Evolutionary conservation across 148 eudicot genomes (phyloP).

Genomic region (Pharnaceum exiguum): DNA sequence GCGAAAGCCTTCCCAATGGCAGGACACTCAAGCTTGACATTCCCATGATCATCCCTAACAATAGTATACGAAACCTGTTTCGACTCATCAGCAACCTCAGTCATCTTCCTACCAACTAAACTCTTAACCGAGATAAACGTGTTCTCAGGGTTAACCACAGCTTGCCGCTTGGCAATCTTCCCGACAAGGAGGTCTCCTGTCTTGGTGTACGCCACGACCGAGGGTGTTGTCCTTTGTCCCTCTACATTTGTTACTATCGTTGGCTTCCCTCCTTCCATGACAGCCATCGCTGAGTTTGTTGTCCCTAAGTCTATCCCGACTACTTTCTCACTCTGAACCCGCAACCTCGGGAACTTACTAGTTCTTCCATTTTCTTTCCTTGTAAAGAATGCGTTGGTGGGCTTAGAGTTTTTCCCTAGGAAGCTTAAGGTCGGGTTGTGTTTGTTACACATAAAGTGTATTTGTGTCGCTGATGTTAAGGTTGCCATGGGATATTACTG

Average conservation of each 20-base stretch:
- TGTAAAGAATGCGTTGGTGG: slow-evolving; percentile 4
- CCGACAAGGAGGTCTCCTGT: slow-evolving; percentile 53
- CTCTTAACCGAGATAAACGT: slow-evolving; percentile 43
- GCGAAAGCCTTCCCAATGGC: slow-evolving; percentile 57
- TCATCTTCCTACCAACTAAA: slow-evolving; percentile 38
- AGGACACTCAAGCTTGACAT: slow-evolving; percentile 70
- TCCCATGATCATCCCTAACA: slow-evolving; percentile 62
- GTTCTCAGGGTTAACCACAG: slow-evolving; percentile 42
- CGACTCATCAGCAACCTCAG: slow-evolving; percentile 62
- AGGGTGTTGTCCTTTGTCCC: slow-evolving; percentile 73
- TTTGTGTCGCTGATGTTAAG: slow-evolving; percentile 17
- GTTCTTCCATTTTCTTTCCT: background rate
- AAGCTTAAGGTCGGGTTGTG: background rate
- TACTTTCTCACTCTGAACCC: slow-evolving; percentile 56
- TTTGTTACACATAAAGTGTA: slow-evolving; percentile 18
- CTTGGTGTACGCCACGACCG: slow-evolving; percentile 58
- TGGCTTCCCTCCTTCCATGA: slow-evolving; percentile 74
- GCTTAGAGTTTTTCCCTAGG: slow-evolving; percentile 11
- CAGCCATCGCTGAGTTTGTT: slow-evolving; percentile 75
- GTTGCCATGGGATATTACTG: background rate
- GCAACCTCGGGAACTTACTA: slow-evolving; percentile 8
- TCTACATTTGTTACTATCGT: slow-evolving; percentile 53
- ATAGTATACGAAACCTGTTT: slow-evolving; percentile 67
- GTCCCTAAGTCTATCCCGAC: slow-evolving; percentile 75
- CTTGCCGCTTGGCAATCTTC: slow-evolving; percentile 53